Evolutionary conservation across 2,329 filamentous ascomycete species (phyloP).

Genomic region (Cladobotryum mycophilum): DNA sequence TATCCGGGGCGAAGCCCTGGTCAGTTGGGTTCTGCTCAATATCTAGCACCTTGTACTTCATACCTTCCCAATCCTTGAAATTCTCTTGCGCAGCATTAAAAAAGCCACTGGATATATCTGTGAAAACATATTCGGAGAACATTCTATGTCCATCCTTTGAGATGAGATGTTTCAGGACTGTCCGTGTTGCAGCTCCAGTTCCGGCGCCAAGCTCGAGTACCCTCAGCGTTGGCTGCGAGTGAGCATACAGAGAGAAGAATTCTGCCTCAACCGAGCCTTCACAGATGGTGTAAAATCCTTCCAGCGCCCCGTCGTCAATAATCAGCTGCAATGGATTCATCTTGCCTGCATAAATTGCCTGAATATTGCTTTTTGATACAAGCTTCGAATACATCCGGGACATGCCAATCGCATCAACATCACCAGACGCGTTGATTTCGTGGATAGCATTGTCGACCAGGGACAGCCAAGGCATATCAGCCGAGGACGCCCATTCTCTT

Average conservation of each 20-base stretch:
- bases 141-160: not conserved
- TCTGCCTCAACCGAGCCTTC: not conserved
- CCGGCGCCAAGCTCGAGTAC: constrained; percentile 31
- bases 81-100: constrained; percentile 18
- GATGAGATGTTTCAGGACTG: constrained; percentile 15
- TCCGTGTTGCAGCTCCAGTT: constrained; percentile 27
- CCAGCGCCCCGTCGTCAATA: no score
- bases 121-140: constrained; percentile 17
- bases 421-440: no score
- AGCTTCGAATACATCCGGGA: no score
- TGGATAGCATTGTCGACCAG: no score
- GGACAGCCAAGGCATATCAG: no score
- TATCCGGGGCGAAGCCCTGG: constrained; percentile 3
- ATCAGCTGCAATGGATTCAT: no score
- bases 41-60: constrained; percentile 21
- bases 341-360: no score
- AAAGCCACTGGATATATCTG: constrained; percentile 20
- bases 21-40: constrained; percentile 5
- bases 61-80: constrained; percentile 8
- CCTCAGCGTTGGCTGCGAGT: constrained; percentile 3
- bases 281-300: no score
- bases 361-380: no score
- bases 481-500: no score
- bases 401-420: no score
- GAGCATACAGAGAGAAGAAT: not conserved